Base-by-base conservation (phyloP, 2,329 filamentous ascomycete species). In the Phialocephala sp. region DNA sequence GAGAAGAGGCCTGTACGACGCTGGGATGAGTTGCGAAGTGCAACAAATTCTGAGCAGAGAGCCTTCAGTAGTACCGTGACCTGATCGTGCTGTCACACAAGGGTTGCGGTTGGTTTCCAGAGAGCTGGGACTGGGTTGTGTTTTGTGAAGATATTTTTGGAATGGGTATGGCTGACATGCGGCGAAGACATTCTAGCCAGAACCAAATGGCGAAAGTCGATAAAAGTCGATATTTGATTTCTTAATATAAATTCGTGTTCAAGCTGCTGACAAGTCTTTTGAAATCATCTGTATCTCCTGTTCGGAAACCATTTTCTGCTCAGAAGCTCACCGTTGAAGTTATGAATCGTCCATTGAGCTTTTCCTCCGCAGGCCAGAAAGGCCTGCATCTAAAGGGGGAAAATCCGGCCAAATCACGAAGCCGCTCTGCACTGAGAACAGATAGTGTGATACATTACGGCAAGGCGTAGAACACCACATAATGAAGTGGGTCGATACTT, bases 41-140 rank as follows among this genome's bases (percentile, higher is more conserved):
- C 68, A 70, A 70, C 68, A 70, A 66, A 67, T 63, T 50, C 18
- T 54, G 27, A n/a, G 27, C 24, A 41, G 18, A 8, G 18, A 54
- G 12, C 50, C 50, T 27, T 35, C 24, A 54, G 50, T 54, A 18
- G 24, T 27, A 54, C 50, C 3, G 43, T 54, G 50, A 22, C 24
- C 8, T 54, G 24, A 32, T 18, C 24, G 8, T 15, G 22, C 24
- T 18, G 50, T 32, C 15, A 54, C 18, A 18, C 50, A 32, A 15
- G 50, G 14, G 18, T 18, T 18, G 18, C 27, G 50, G 12, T 54
- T 54, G 24, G 50, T 32, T 35, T 54, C 27, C 50, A n/a, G 22
- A 15, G 14, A 27, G 12, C 12, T 14, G 50, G 15, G 12, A 54
- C 12, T 8, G 50, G 12, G 50, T 32, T 50, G 45, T 50, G 20